These are phyloP conservation scores for Eimeria zaria DNA, from an alignment of 169 alveolate species.

Conservation along the genomic window DNA sequence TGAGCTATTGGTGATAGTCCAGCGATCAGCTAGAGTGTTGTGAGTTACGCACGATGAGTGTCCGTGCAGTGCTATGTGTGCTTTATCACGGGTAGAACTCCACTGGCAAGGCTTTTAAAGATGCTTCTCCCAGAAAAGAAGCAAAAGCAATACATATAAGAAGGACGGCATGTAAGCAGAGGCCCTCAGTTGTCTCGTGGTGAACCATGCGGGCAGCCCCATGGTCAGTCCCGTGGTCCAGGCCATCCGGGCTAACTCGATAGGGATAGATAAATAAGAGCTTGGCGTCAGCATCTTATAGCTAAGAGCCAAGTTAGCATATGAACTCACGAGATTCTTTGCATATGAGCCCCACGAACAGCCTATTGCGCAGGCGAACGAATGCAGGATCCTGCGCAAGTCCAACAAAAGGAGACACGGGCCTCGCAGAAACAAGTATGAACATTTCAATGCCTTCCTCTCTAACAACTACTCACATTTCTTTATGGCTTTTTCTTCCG, in stretches of 20 bases:
- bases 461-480: neutral
- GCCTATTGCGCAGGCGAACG: neutral
- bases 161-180: neutral
- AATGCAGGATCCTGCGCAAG: neutral
- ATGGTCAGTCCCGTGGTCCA: conserved; percentile 29
- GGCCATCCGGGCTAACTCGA: conserved; percentile 26
- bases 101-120: neutral
- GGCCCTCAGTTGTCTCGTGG: neutral
- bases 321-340: neutral
- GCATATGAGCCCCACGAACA: neutral
- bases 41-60: neutral
- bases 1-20: neutral
- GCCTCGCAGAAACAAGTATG: neutral
- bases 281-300: neutral
- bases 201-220: conserved; percentile 69
- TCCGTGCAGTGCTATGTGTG: neutral
- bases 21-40: neutral
- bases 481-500: neutral
- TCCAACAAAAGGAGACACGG: conserved; percentile 3
- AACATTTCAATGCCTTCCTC: conserved; percentile 25
- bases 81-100: neutral
- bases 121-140: neutral
- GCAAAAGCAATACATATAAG: neutral
- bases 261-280: neutral
- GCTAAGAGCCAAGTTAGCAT: neutral